Percentiles rank a stretch among this genome's conserved stretches.
Conservation (phyloP, 192 early-diverging fungal genomes). For the Neocallimastix lanati region DNA sequence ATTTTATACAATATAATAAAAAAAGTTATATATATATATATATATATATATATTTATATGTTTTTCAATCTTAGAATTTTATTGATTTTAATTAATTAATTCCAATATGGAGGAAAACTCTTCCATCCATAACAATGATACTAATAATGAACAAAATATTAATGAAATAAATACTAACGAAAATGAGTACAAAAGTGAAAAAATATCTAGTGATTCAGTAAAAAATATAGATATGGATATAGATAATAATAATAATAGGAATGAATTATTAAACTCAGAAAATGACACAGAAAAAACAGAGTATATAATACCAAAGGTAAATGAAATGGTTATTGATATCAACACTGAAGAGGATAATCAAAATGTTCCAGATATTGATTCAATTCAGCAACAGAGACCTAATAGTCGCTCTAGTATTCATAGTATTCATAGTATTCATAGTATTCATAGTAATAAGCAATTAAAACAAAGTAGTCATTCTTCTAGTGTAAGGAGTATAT, state of each 20-base stretch:
- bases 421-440: too few relatives aligned
- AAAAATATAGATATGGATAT: background rate
- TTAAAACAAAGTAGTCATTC: too few relatives aligned
- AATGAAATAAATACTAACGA: background rate
- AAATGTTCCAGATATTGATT: background rate
- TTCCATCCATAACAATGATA: background rate
- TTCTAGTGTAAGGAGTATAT: too few relatives aligned
- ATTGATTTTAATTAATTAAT: background rate
- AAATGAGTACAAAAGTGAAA: background rate
- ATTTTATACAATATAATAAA: too few relatives aligned
- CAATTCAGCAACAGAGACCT: background rate
- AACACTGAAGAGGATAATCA: background rate
- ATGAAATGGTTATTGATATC: background rate
- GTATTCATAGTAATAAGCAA: too few relatives aligned
- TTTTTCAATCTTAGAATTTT: too few relatives aligned
- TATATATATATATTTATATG: too few relatives aligned
- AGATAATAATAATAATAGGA: background rate
- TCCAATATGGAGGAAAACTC: background rate
- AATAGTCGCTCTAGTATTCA: too few relatives aligned
- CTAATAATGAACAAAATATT: background rate
- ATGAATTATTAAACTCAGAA: background rate
- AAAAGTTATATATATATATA: too few relatives aligned
- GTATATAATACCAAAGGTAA: background rate
- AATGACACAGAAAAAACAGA: background rate
- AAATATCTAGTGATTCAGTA: too few relatives aligned